phyloP scores from a whole-genome alignment of 2,329 filamentous ascomycete genomes.

The Penicillium sp. region DNA sequence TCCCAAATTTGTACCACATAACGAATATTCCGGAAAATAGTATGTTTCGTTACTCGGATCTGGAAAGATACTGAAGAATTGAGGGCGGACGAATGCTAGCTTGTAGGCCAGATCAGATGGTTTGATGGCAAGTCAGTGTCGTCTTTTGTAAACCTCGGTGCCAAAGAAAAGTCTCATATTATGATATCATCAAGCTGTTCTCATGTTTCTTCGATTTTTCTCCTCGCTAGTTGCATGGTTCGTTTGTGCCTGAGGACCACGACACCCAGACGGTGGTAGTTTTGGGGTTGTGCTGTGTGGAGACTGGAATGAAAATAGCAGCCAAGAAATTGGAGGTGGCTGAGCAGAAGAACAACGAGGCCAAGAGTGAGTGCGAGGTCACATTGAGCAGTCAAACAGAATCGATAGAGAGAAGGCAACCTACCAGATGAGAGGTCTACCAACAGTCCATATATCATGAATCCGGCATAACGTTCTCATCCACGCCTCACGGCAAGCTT shows the following conservation, averaged over 20 bases:
- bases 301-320: background rate
- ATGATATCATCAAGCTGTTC: background rate
- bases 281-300: too few species aligned
- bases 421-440: too few species aligned
- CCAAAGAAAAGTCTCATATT: too few species aligned
- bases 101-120: background rate
- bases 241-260: too few species aligned
- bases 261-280: too few species aligned
- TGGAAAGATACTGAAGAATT: background rate
- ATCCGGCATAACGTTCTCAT: too few species aligned
- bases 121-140: background rate
- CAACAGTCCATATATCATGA: too few species aligned
- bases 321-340: background rate
- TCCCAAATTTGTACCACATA: slow-evolving; percentile 12
- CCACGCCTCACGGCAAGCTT: too few species aligned
- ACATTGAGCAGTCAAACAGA: background rate
- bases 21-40: slow-evolving; percentile 5
- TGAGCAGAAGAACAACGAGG: background rate
- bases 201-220: too few species aligned
- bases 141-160: too few species aligned
- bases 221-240: too few species aligned
- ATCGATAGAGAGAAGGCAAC: background rate
- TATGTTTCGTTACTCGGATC: background rate
- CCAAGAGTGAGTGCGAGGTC: background rate
- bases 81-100: background rate